A percentile compares a stretch with the other conserved stretches of the same genome.
These are phyloP conservation scores for Gorgonomyces haynaldii DNA, from an alignment of 192 early-diverging fungal genomes.

Conservation along the genomic window DNA sequence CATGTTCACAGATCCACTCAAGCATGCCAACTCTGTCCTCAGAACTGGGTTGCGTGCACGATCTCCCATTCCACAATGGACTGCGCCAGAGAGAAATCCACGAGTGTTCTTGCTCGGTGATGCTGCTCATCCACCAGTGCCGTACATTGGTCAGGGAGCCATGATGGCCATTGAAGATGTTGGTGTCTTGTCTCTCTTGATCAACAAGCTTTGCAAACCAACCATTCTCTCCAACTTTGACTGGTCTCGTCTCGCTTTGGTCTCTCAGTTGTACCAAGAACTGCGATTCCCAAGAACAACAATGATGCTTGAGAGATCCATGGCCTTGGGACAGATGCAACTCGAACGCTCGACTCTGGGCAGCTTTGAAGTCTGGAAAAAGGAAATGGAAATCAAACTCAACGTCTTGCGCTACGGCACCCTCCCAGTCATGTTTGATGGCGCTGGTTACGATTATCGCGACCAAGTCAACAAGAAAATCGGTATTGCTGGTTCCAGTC, in stretches of 20 bases:
- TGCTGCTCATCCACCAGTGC: conserved; percentile 30
- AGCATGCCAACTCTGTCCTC: conserved; percentile 16
- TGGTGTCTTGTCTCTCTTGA: conserved; percentile 2
- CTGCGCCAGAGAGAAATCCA: background rate
- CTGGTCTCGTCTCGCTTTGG: background rate
- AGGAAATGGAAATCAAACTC: conserved; percentile 10
- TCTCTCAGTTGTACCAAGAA: conserved; percentile 1
- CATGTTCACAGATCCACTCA: conserved; percentile 17
- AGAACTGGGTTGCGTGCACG: conserved; percentile 27
- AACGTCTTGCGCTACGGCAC: conserved; percentile 5
- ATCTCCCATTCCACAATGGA: background rate
- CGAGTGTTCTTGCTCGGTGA: conserved; percentile 20
- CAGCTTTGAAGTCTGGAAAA: background rate
- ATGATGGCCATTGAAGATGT: conserved; percentile 34
- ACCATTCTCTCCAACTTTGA: background rate
- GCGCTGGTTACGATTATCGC: conserved; percentile 8
- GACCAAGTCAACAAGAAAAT: too few relatives aligned
- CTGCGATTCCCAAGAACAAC: conserved; percentile 3
- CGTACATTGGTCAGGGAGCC: conserved; percentile 32
- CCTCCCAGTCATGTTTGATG: conserved; percentile 8
- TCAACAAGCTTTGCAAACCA: conserved; percentile 4
- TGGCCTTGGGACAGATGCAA: conserved; percentile 3
- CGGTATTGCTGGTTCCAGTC: too few relatives aligned
- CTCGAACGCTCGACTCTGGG: background rate
- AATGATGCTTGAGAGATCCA: background rate